A percentile compares a stretch with the other conserved stretches of the same genome.
Evolutionary conservation across 2,329 filamentous ascomycete genomes (phyloP).

Genomic region (Parascedosporium putredinis): DNA sequence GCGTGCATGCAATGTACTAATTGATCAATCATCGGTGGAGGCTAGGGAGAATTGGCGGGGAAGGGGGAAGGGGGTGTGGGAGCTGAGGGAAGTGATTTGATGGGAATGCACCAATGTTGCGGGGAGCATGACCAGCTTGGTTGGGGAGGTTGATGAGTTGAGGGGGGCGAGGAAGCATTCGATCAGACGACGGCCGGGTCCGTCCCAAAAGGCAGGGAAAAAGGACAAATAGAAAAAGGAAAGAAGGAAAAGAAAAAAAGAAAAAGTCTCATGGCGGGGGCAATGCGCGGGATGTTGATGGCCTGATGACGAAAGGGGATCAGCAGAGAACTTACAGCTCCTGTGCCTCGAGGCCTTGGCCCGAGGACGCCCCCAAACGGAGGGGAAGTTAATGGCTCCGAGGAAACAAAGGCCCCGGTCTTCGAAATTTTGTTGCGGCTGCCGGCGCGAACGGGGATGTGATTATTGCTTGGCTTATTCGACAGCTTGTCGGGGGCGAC

Average conservation of each 20-base stretch:
- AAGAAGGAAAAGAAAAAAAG: no score
- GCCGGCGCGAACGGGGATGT: not conserved
- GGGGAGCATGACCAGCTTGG: no score
- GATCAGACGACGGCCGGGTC: not conserved
- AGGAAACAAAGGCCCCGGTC: not conserved
- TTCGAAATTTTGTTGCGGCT: not conserved
- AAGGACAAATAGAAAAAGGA: no score
- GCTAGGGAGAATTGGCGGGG: not conserved
- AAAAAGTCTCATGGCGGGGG: conserved; percentile 2
- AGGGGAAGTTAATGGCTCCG: conserved; percentile 5
- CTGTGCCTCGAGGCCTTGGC: not conserved
- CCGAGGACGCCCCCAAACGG: not conserved
- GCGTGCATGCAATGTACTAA: not conserved
- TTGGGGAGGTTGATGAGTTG: no score
- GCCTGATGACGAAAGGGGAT: conserved; percentile 4
- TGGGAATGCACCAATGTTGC: no score
- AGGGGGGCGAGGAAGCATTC: not conserved
- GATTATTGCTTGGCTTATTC: not conserved
- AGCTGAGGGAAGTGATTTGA: not conserved
- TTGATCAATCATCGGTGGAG: not conserved
- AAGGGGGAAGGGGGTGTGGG: not conserved
- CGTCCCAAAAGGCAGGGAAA: no score
- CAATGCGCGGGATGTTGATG: conserved; percentile 1
- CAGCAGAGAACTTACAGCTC: conserved; percentile 5
- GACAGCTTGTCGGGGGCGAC: not conserved